Evolutionary conservation across 2,329 filamentous ascomycete genomes (phyloP).

Genomic region (Magnaporthiopsis poae): DNA sequence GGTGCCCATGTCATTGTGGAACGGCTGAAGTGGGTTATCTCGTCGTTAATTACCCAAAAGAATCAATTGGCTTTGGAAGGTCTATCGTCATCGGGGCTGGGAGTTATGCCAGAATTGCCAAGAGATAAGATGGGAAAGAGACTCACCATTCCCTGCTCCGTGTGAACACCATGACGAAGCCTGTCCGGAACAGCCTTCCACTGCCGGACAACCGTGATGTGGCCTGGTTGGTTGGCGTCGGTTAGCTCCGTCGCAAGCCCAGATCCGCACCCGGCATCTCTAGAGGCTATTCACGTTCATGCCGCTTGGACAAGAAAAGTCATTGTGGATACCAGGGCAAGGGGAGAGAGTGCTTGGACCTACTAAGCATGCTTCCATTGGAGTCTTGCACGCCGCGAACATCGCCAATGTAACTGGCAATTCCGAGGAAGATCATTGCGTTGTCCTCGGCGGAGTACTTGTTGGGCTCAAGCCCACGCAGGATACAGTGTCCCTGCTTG

Average conservation of each 20-base stretch:
- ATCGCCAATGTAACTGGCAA: slow-evolving; percentile 47
- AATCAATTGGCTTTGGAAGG: too few relatives aligned
- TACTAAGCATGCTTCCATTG: slow-evolving; percentile 39
- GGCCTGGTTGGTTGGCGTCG: slow-evolving; percentile 23
- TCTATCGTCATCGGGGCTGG: too few relatives aligned
- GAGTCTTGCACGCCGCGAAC: slow-evolving; percentile 40
- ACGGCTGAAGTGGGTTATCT: slow-evolving; percentile 25
- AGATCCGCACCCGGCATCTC: background rate
- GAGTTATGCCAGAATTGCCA: background rate
- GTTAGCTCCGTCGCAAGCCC: background rate
- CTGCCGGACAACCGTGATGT: slow-evolving; percentile 36
- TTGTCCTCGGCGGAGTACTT: slow-evolving; percentile 43
- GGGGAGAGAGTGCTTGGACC: slow-evolving; percentile 14
- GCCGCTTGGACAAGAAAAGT: background rate
- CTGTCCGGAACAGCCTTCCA: slow-evolving; percentile 33
- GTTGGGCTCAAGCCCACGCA: slow-evolving; percentile 41
- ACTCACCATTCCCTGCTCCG: slow-evolving; percentile 33
- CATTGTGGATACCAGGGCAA: background rate
- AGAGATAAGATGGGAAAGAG: slow-evolving; percentile 1
- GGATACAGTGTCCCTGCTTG: slow-evolving; percentile 41
- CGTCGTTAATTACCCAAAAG: background rate
- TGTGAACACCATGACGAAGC: slow-evolving; percentile 40
- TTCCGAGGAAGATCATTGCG: slow-evolving; percentile 43
- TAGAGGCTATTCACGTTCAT: background rate
- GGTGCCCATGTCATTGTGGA: slow-evolving; percentile 43